Base-by-base conservation (phyloP, 805 yeast genomes). In the Suhomyces sp. region DNA sequence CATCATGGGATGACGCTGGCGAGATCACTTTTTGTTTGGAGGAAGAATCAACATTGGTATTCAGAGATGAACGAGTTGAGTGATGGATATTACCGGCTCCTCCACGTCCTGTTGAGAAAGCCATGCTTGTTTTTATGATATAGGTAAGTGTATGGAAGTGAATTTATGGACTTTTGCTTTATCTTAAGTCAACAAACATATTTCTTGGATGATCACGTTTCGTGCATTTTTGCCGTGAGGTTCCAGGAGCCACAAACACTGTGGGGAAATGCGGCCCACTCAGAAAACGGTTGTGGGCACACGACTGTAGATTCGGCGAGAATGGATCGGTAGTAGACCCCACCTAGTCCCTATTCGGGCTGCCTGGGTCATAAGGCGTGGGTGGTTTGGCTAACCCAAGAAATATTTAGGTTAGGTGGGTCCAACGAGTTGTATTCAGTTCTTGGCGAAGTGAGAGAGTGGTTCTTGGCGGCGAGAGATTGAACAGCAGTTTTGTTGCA, bases 91-190 rank as follows among this genome's bases (percentile, higher is more conserved):
- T 71, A 7, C 74, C 76, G 22, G 76, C 69, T n/a, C 74, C 76
- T 22, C 74, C 74, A 59, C 76, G 63, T 44, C 76, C 76, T 13
- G 76, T 71, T 12, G 74, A 67, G 48, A 56, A 67, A 6, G 66
- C 54, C 70, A 67, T 66, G 35, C 36, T 33, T 13, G 36, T 13
- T 33, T 33, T 6, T 33, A 29, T n/a, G 36, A 33, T n/a, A 9
- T 38, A 17, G 8, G 10, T 19, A 9, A 10, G 42, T 19, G 22
- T 10, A 5, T 9, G 13, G 48, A 41, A 27, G 45, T 29, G n/a
- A 17, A 38, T 38, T 40, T 15, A 40, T 36, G 46, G 49, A 27
- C 26, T 19, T 27, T 35, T 19, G 15, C 15, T 17, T 31, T 46
- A 19, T 17, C 31, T 46, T 26, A 12, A 38, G 42, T 38, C 42